Evolutionary conservation across 176 grass and related monocot species (phyloP).

Genomic region (Alloteropsis semialata): DNA sequence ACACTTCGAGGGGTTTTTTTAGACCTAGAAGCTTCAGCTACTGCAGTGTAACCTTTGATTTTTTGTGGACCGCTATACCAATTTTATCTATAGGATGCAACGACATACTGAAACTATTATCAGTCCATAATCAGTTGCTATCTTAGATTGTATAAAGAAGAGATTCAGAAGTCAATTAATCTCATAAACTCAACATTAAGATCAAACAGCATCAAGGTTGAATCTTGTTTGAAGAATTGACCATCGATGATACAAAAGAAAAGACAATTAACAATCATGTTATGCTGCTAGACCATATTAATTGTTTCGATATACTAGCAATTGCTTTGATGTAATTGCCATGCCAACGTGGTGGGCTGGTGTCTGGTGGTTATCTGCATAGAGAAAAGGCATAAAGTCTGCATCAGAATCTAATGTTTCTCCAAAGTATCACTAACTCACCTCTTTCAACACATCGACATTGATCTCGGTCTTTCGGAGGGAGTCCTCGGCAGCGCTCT

Average conservation of each 20-base stretch:
- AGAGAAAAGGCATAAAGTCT: not conserved
- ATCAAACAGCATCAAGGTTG: not conserved
- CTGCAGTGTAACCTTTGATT: not conserved
- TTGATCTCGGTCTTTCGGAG: slow-evolving; percentile 62
- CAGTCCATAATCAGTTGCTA: not conserved
- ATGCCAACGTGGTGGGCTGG: not conserved
- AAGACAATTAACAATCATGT: too few species aligned
- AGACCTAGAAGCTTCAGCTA: not conserved
- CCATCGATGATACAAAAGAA: too few species aligned
- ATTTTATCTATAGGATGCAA: not conserved
- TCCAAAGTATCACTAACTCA: slow-evolving; percentile 28
- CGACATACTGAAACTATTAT: not conserved
- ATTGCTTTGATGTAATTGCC: not conserved
- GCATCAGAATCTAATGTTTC: slow-evolving; percentile 7
- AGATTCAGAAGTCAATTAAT: not conserved
- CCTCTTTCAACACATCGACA: slow-evolving; percentile 77
- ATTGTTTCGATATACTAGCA: not conserved
- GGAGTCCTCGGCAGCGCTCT: slow-evolving; percentile 66
- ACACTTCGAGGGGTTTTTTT: too few species aligned
- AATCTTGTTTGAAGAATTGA: too few species aligned
- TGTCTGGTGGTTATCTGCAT: not conserved
- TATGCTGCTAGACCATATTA: not conserved
- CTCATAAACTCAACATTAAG: not conserved
- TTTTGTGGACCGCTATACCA: slow-evolving; percentile 6
- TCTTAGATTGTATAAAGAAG: not conserved